phyloP scores from a whole-genome alignment of 225 moss, liverwort and hornwort genomes.

The Straminergon stramineum region DNA sequence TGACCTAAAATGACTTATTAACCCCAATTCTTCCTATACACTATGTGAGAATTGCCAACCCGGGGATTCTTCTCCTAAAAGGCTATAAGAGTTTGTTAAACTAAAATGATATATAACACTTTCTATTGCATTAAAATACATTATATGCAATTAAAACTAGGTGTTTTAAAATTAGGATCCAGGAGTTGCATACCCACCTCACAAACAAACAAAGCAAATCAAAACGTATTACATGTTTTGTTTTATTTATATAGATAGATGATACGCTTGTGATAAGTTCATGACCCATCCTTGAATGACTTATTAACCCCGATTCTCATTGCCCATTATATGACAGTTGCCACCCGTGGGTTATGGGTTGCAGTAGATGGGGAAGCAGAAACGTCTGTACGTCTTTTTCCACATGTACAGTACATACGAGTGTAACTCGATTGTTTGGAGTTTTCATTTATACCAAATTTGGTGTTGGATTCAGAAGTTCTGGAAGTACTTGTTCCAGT shows the following conservation, averaged over 20 bases:
- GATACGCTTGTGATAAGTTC: not conserved
- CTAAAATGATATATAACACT: not conserved
- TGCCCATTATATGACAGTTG: not conserved
- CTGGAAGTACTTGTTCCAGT: not conserved
- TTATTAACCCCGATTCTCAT: not conserved
- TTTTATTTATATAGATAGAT: not conserved
- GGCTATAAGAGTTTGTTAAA: not conserved
- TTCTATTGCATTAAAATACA: not conserved
- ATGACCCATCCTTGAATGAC: not conserved
- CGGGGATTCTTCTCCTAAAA: rapidly evolving
- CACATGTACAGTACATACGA: not conserved
- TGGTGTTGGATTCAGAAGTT: not conserved
- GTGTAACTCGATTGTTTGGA: not conserved
- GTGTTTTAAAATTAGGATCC: not conserved
- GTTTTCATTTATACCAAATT: not conserved
- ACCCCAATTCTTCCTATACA: rapidly evolving
- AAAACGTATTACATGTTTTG: not conserved
- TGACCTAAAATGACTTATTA: not conserved
- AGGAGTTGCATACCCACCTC: rapidly evolving
- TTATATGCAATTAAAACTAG: not conserved
- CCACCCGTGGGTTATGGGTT: not conserved
- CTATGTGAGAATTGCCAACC: not conserved
- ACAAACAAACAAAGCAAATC: not conserved
- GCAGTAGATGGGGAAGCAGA: not conserved
- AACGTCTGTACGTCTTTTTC: not conserved